Conservation (phyloP, 768 basidiomycete species). For the Albatrellus ellisii region DNA sequence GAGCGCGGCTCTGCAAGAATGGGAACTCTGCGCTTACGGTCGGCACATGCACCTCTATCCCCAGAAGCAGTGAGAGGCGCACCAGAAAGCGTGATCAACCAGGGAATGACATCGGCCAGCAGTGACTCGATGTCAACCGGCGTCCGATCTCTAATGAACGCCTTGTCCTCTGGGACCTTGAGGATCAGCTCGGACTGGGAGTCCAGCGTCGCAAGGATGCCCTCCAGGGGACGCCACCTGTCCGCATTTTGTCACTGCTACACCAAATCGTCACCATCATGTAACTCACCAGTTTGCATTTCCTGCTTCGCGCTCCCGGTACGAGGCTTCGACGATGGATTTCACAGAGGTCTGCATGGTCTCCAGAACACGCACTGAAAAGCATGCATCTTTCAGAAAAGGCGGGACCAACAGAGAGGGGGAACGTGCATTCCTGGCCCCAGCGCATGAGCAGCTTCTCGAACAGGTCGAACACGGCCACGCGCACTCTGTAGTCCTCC, state of each 20-base stretch:
- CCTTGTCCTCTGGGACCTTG: slow-evolving; percentile 69
- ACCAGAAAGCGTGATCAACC: slow-evolving; percentile 62
- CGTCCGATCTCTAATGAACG: slow-evolving; percentile 42
- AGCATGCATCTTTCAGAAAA: too few relatives aligned
- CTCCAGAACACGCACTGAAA: slow-evolving; percentile 26
- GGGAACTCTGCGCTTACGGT: slow-evolving; percentile 47
- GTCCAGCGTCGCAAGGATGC: slow-evolving; percentile 68
- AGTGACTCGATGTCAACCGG: slow-evolving; percentile 70
- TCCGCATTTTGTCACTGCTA: slow-evolving; percentile 6
- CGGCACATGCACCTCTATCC: not conserved
- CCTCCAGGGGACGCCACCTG: slow-evolving; percentile 92
- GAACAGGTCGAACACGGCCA: slow-evolving; percentile 76
- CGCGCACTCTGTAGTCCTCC: slow-evolving; percentile 65
- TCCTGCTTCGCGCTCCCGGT: slow-evolving; percentile 39
- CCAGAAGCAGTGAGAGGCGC: slow-evolving; percentile 17
- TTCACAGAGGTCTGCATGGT: slow-evolving; percentile 43
- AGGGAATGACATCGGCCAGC: slow-evolving; percentile 68
- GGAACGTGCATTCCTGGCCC: too few relatives aligned
- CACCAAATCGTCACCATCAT: not conserved
- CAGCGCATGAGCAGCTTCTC: too few relatives aligned
- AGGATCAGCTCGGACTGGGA: slow-evolving; percentile 66
- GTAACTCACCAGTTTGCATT: slow-evolving; percentile 46
- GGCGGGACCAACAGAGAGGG: slow-evolving; percentile 1
- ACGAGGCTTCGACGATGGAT: slow-evolving; percentile 43
- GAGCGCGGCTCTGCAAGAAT: slow-evolving; percentile 89